Evolutionary conservation across 129 eudicot genomes (phyloP).

Genomic region (Artemisia tridentata): DNA sequence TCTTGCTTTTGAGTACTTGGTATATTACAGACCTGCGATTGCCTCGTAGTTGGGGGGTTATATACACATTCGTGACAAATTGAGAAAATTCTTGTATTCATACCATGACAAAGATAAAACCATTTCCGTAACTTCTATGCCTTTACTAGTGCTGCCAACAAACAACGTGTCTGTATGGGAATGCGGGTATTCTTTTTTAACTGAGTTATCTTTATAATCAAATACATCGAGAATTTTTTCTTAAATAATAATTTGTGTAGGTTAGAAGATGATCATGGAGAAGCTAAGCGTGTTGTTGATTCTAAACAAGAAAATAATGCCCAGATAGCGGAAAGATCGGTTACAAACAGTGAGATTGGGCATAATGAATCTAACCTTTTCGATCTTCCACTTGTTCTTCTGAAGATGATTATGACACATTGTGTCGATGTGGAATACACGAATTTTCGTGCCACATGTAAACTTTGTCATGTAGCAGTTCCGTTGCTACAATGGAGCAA

Average conservation of each 20-base stretch:
- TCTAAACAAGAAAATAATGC: conserved; percentile 9
- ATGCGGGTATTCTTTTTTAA: neutral
- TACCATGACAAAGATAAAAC: conserved; percentile 17
- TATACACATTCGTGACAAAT: conserved; percentile 1
- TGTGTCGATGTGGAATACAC: conserved; percentile 25
- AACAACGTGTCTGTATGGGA: neutral
- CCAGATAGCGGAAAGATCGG: neutral
- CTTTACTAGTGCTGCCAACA: neutral
- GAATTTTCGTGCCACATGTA: conserved; percentile 32
- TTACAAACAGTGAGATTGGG: neutral
- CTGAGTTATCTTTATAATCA: neutral
- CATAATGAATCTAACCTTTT: neutral
- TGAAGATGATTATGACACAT: conserved; percentile 15
- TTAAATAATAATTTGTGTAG: neutral
- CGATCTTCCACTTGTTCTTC: conserved; percentile 7
- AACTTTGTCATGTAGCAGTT: conserved; percentile 7
- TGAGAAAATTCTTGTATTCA: neutral
- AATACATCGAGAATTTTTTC: too few species aligned
- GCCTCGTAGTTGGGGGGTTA: conserved; percentile 15
- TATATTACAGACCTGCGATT: conserved; percentile 5
- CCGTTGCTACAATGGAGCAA: conserved; percentile 20
- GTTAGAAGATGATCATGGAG: conserved; percentile 17
- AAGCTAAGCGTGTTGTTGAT: neutral
- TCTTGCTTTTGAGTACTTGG: too few species aligned
- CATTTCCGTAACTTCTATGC: conserved; percentile 9